Percentiles rank a stretch among this genome's conserved stretches.
phyloP scores from a whole-genome alignment of 2,329 filamentous ascomycete species.

The Trichoderma atrobrunneum region DNA sequence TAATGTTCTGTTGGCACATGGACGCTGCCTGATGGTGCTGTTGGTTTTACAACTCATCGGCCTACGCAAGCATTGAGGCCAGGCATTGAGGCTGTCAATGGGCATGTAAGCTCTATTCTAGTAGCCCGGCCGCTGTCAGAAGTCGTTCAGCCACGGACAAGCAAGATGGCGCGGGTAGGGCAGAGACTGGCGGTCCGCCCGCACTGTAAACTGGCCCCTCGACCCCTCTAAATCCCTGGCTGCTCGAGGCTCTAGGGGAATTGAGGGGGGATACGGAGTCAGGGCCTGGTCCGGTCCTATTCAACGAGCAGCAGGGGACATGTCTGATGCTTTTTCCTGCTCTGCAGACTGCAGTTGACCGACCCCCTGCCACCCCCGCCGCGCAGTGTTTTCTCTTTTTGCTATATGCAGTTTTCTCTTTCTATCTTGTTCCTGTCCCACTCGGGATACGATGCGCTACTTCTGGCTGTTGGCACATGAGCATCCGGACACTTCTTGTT shows the following conservation, averaged over 20 bases:
- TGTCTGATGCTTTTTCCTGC: not conserved
- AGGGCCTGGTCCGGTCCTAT: constrained; percentile 1
- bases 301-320: constrained; percentile 1
- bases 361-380: constrained; percentile 6
- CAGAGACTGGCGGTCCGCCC: not conserved
- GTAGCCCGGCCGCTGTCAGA: not conserved
- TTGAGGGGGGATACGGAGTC: not conserved
- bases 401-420: not conserved
- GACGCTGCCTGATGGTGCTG: not conserved
- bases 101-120: not conserved
- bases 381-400: not conserved
- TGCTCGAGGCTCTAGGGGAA: not conserved
- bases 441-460: constrained; percentile 1
- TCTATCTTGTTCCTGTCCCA: not conserved
- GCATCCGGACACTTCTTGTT: not conserved
- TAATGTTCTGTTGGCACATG: not conserved
- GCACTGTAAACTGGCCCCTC: constrained; percentile 10
- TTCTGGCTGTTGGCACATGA: not conserved
- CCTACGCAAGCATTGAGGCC: not conserved
- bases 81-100: not conserved
- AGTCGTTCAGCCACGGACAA: not conserved
- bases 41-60: not conserved
- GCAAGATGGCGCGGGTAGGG: constrained; percentile 5
- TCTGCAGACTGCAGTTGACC: not conserved
- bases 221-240: not conserved